A percentile compares a stretch with the other conserved stretches of the same genome.
These are phyloP conservation scores for Amniculicola lignicola DNA, from an alignment of 495 filamentous ascomycete species.

Conservation along the genomic window DNA sequence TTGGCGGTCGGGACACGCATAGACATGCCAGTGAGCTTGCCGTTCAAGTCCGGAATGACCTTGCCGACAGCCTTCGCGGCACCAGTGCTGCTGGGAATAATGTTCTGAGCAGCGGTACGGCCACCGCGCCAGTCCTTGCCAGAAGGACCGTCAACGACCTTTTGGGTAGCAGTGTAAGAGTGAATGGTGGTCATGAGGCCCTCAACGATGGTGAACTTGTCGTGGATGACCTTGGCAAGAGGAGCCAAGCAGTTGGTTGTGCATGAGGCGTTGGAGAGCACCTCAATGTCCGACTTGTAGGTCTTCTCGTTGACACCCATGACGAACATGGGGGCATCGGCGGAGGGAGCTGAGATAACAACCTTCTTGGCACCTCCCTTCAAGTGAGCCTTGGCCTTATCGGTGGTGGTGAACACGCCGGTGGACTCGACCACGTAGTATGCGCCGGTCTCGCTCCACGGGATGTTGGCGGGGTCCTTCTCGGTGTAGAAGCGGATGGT, in stretches of 20 bases:
- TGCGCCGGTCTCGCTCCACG: conserved; percentile 84
- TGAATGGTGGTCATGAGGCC: conserved; percentile 99
- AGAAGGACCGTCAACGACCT: conserved; percentile 97
- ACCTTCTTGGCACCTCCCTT: conserved; percentile 99
- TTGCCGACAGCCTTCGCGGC: conserved; percentile 99
- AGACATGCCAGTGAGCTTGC: conserved; percentile 99
- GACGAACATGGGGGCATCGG: conserved; percentile 99
- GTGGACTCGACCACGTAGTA: conserved; percentile 97
- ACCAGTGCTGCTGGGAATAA: conserved; percentile 98
- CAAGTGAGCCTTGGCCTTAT: conserved; percentile 93
- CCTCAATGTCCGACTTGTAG: conserved; percentile 82
- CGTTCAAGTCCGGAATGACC: conserved; percentile 94
- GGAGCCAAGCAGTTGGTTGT: conserved; percentile 99
- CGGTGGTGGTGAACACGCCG: conserved; percentile 98
- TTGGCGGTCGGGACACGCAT: conserved; percentile 99
- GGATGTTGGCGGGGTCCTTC: conserved; percentile 86
- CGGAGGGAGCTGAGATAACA: conserved; percentile 97
- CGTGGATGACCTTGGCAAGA: conserved; percentile 97
- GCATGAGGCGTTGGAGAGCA: conserved; percentile 99
- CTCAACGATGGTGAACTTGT: conserved; percentile 95
- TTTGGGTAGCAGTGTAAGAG: conserved; percentile 99
- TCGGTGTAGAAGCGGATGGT: conserved; percentile 92
- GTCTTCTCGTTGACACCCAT: conserved; percentile 96
- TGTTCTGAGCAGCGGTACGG: conserved; percentile 97
- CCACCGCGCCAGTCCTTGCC: conserved; percentile 99